Base-by-base conservation (phyloP, 192 early-diverging fungal species). In the Dimargaris cristalligena region DNA sequence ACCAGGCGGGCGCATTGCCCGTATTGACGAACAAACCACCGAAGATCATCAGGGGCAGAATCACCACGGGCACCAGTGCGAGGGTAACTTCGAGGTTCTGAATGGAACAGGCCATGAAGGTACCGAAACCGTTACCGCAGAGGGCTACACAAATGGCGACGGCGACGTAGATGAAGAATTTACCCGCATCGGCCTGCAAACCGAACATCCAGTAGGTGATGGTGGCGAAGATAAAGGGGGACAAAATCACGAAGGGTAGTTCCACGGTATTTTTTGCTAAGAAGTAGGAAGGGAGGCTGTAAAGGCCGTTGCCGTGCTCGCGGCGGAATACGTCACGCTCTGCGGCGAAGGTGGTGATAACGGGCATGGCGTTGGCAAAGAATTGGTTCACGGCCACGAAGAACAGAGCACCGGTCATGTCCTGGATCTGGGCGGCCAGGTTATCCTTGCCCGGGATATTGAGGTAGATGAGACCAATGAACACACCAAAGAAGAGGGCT, bases 1-100 rank as follows among this genome's bases (percentile, higher is more conserved):
- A 55, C 67, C 68, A 82, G 1, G 63, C 73, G 0, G 80, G 74
- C 18, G 78, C 77, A 38, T 70, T 72, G n/a, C 66, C 71, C 4
- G 68, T 68, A 60, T 83, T 83, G 50, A 83, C 75, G 31, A 83
- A 69, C 45, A 83, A 74, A 8, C 80, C 80, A 31, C 69, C 68
- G 63, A 79, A 72, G 35, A 79, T 62, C 67, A 78, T 67, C 29
- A 79, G 65, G 4, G 80, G 80, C 54, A 82, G 45, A 16, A 82
- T 66, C 41, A 78, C 61, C 57, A 65, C 38, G 0, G 80, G 80
- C 22, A 75, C 52, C 2, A 67, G 65, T 1, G 66, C 60, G 44
- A 80, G 52, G 14, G 77, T 70, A 22, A 77, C 61, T 34, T 69
- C 52, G 35, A 83, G 64, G 25, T 61, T 61, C 3, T 58, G n/a